Conservation (phyloP, 345 rosid genomes). For the Iberis pinnata region DNA sequence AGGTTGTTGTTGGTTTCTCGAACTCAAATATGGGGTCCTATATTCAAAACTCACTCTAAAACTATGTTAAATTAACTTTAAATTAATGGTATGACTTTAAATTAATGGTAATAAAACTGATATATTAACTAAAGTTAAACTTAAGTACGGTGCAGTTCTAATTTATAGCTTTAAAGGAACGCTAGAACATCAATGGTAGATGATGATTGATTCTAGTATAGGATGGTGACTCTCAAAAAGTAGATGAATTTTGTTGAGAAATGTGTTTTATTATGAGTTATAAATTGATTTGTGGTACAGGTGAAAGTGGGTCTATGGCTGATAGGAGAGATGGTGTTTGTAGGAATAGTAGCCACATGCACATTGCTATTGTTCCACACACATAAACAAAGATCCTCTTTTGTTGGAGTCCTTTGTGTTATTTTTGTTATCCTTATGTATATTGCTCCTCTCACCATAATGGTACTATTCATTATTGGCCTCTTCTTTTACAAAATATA, state of each 20-base stretch:
- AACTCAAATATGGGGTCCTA: too few relatives aligned
- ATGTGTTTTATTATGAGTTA: too few relatives aligned
- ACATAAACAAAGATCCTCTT: slow-evolving; percentile 27
- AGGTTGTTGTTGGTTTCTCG: too few relatives aligned
- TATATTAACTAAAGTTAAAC: background rate
- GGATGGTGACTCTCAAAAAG: slow-evolving; percentile 8
- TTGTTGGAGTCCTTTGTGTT: slow-evolving; percentile 33
- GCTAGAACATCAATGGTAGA: slow-evolving; percentile 2
- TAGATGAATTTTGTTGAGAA: too few relatives aligned
- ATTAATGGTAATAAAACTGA: background rate
- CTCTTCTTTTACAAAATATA: background rate
- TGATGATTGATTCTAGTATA: slow-evolving; percentile 13
- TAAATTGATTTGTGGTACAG: slow-evolving; percentile 13
- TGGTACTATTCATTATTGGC: slow-evolving; percentile 32
- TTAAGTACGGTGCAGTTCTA: background rate
- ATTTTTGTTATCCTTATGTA: slow-evolving; percentile 42
- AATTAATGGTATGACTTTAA: too few relatives aligned
- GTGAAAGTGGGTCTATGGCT: slow-evolving; percentile 31
- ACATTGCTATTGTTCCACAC: slow-evolving; percentile 35
- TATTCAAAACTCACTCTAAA: too few relatives aligned
- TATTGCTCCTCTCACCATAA: slow-evolving; percentile 50
- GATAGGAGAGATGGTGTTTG: slow-evolving; percentile 29
- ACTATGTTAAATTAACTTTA: too few relatives aligned
- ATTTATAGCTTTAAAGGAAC: slow-evolving; percentile 1
- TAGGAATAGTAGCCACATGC: slow-evolving; percentile 31